phyloP scores from a whole-genome alignment of 257 asterid species.

The Mitragyna speciosa region DNA sequence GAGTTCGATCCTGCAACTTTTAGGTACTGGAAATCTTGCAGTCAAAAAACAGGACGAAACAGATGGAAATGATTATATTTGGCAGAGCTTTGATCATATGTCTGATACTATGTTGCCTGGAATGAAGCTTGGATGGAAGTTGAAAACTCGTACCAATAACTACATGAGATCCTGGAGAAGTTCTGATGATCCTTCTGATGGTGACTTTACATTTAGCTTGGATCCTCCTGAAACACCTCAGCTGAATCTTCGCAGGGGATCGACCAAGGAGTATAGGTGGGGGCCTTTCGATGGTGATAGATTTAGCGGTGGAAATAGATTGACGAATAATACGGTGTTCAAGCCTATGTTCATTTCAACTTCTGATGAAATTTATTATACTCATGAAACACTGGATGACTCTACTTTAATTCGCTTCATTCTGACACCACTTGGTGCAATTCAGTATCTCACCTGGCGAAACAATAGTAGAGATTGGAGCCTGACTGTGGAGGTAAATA shows the following conservation, averaged over 20 bases:
- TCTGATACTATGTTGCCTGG: constrained; percentile 51
- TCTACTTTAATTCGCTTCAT: constrained; percentile 21
- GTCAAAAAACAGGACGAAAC: not conserved
- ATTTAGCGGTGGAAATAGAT: constrained; percentile 27
- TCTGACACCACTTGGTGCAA: constrained; percentile 30
- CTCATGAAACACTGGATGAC: constrained; percentile 27
- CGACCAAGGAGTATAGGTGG: constrained; percentile 31
- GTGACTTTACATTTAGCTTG: constrained; percentile 36
- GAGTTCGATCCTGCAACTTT: constrained; percentile 16
- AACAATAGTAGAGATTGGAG: constrained; percentile 29
- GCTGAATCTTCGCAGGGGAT: constrained; percentile 19
- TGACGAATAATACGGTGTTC: constrained; percentile 25
- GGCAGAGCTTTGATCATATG: constrained; percentile 51
- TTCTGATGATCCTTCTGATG: constrained; percentile 30
- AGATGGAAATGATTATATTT: constrained; percentile 16
- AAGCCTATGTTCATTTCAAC: constrained; percentile 15
- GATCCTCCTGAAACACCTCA: constrained; percentile 37
- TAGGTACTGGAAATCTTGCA: constrained; percentile 23
- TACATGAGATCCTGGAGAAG: constrained; percentile 45
- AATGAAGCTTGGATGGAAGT: constrained; percentile 56
- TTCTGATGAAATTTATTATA: constrained; percentile 26
- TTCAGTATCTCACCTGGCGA: constrained; percentile 41
- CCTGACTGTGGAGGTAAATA: constrained; percentile 25
- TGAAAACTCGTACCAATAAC: constrained; percentile 13
- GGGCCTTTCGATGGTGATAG: constrained; percentile 48